phyloP scores from a whole-genome alignment of 2,329 filamentous ascomycete genomes.

The Zymoseptoria passerinii region DNA sequence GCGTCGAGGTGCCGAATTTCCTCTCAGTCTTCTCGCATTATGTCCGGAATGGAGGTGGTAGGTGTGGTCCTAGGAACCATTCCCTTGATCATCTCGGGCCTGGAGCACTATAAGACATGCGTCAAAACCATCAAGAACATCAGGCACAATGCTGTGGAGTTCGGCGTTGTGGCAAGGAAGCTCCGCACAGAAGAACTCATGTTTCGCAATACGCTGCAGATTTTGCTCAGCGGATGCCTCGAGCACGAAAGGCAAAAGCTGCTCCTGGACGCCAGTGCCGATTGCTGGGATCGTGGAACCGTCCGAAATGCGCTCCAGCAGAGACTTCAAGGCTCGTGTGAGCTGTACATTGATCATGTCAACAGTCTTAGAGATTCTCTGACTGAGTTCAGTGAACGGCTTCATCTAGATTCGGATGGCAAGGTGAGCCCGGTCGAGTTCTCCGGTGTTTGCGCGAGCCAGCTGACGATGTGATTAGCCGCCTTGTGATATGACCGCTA shows the following conservation, averaged over 20 bases:
- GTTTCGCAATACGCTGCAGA: constrained; percentile 24
- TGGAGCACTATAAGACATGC: constrained; percentile 29
- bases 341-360: background rate
- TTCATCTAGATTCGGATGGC: constrained; percentile 11
- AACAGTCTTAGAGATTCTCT: background rate
- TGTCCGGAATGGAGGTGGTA: constrained; percentile 28
- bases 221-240: constrained; percentile 20
- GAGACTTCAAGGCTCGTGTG: constrained; percentile 4
- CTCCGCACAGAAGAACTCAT: constrained; percentile 21
- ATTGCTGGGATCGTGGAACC: constrained; percentile 10
- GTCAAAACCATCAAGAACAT: constrained; percentile 25
- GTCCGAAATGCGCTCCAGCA: constrained; percentile 1
- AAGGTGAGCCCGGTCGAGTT: constrained; percentile 3
- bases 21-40: background rate
- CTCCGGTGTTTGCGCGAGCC: too few species aligned
- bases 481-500: constrained; percentile 8
- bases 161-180: constrained; percentile 19
- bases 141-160: constrained; percentile 18
- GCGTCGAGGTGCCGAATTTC: too few species aligned
- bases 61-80: constrained; percentile 25
- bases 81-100: constrained; percentile 25
- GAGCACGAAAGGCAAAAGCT: constrained; percentile 16
- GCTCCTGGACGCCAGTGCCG: constrained; percentile 10
- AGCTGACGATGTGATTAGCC: background rate
- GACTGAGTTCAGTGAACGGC: background rate